Evolutionary conservation across 768 basidiomycete species (phyloP).

Genomic region (Trametes coccinea): DNA sequence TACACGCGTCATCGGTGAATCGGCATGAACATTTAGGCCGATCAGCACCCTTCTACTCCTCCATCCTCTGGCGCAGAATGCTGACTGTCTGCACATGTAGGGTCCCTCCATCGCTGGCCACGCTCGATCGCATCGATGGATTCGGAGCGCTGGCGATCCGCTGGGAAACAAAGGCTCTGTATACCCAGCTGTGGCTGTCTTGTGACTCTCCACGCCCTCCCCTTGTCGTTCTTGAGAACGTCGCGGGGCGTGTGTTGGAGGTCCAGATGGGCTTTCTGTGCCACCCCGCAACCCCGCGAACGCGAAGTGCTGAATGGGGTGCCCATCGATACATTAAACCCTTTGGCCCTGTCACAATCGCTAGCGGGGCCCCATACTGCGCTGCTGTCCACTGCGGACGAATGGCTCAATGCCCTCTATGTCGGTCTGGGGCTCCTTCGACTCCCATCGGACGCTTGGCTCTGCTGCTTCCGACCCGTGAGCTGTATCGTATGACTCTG

Average conservation of each 20-base stretch:
- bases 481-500: neutral
- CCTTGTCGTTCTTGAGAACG: neutral
- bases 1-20: neutral
- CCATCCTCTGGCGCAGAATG: neutral
- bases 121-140: constrained; percentile 6
- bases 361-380: neutral
- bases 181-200: neutral
- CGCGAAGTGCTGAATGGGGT: neutral
- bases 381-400: neutral
- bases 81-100: neutral
- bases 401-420: neutral
- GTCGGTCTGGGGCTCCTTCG: neutral
- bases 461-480: neutral
- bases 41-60: neutral
- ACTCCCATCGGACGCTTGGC: neutral
- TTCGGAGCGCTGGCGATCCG: constrained; percentile 10
- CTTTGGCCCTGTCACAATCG: constrained; percentile 1
- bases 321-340: neutral
- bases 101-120: neutral
- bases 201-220: constrained; percentile 10
- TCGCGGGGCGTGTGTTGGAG: neutral
- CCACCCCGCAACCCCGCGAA: neutral
- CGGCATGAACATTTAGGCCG: neutral
- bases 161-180: constrained; percentile 5
- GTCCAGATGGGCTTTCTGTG: neutral